A percentile compares a stretch with the other conserved stretches of the same genome.
Evolutionary conservation across 1,139 yeast species (phyloP).

Genomic region (Scheffersomyces cryptocercus): DNA sequence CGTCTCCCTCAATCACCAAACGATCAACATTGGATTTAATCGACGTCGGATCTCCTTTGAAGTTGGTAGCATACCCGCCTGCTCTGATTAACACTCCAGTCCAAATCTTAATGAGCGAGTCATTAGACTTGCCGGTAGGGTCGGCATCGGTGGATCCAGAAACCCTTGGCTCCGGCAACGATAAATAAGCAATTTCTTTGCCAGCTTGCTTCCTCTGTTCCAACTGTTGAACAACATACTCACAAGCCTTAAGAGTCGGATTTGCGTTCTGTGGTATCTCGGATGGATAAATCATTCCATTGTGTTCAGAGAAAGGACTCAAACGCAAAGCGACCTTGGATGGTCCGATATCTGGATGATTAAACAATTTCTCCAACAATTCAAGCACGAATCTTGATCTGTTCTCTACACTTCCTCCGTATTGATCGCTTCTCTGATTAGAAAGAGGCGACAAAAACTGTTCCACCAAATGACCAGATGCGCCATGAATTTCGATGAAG

Average conservation of each 20-base stretch:
- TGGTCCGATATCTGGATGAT: slow-evolving; percentile 15
- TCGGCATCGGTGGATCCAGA: slow-evolving; percentile 18
- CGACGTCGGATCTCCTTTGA: slow-evolving; percentile 11
- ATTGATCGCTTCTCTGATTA: slow-evolving; percentile 39
- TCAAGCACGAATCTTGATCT: slow-evolving; percentile 27
- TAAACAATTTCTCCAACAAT: slow-evolving; percentile 24
- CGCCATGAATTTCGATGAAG: slow-evolving; percentile 38
- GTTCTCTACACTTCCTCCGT: slow-evolving; percentile 42
- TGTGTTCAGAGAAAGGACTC: slow-evolving; percentile 22
- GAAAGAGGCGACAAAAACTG: slow-evolving; percentile 35
- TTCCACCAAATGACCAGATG: slow-evolving; percentile 28
- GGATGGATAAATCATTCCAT: slow-evolving; percentile 8
- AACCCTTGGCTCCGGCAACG: slow-evolving; percentile 21
- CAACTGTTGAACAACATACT: slow-evolving; percentile 15
- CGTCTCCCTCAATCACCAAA: slow-evolving; percentile 10
- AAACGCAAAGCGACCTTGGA: slow-evolving; percentile 21
- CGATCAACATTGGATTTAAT: slow-evolving; percentile 16
- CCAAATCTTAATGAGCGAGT: slow-evolving; percentile 9
- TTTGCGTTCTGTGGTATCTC: slow-evolving; percentile 10
- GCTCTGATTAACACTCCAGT: slow-evolving; percentile 14
- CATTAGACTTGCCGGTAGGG: slow-evolving; percentile 19
- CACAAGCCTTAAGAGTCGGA: slow-evolving; percentile 12
- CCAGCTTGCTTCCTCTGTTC: slow-evolving; percentile 10
- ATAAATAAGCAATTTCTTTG: slow-evolving; percentile 23
- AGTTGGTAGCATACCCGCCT: slow-evolving; percentile 18